Evolutionary conservation across 1,139 yeast genomes (phyloP), one percentile per base, ranked within the genome.

Genomic region (Pichia inconspicua): DNA sequence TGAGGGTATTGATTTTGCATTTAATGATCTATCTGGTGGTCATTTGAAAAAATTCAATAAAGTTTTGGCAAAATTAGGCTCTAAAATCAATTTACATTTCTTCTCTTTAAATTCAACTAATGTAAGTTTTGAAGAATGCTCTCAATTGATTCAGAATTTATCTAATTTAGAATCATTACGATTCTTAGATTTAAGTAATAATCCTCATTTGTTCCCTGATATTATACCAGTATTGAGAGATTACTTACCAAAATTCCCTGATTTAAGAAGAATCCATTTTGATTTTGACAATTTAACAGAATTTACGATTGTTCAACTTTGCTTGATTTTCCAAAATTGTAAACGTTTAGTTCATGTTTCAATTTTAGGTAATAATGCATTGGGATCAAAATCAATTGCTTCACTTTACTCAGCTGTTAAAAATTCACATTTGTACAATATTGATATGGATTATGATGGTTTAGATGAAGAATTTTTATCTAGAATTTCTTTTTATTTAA

Each of bases 1-100:
- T 61, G 80, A 82, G 55, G 97, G 97, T 2, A 75, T 90, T 25
- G 96, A 89, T 68, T 66, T 89, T 44, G 95, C 92, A 1, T 89
- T 84, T 56, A 89, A 89, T 63, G 87, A 84, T 61, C 66, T 89
- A 53, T 74, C 80, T 46, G 58, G 73, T 6, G 78, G 78, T 5
- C 77, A 77, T 57, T 42, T 64, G 25, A 19, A 28, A 10, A 64
- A 64, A 4, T 71, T 78, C 48, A 74, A 70, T 37, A 61, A 70
- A 7, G 71, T 70, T 1, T 73, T 78, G 54, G 65, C 72, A 19
- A 63, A 64, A 2, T 60, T 71, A 15, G 64, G 71, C 8, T 53
- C 55, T 4, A 31, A 55, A 17, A 52, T 60, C 15, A 65, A 73
- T 17, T 61, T 82, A 48, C 69, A 73, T 17, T 84, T 83, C 56